These are phyloP conservation scores for Ascochyta koolunga DNA, from an alignment of 2,329 filamentous ascomycete genomes.

Conservation along the genomic window DNA sequence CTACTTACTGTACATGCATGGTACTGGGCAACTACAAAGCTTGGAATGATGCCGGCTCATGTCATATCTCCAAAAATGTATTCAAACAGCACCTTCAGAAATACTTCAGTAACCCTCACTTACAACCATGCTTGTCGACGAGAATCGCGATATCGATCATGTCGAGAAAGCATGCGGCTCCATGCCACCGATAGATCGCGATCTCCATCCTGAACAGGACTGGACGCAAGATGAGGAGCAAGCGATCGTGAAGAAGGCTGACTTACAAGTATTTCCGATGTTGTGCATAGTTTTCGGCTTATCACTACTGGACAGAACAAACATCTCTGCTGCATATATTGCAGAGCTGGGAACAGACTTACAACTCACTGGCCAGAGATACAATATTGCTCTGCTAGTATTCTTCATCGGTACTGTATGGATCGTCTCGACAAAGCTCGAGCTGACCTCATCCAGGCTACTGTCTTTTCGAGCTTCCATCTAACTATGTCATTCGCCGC, in stretches of 20 bases:
- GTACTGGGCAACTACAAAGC: background rate
- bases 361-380: slow-evolving; percentile 25
- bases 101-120: background rate
- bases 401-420: slow-evolving; percentile 33
- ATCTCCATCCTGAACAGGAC: slow-evolving; percentile 22
- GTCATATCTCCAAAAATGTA: no score
- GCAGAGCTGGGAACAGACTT: slow-evolving; percentile 26
- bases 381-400: slow-evolving; percentile 40
- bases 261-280: slow-evolving; percentile 42
- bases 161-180: slow-evolving; percentile 18
- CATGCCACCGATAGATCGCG: background rate
- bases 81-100: background rate
- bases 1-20: background rate
- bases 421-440: background rate
- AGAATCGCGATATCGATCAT: slow-evolving; percentile 20
- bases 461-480: slow-evolving; percentile 41
- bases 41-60: background rate
- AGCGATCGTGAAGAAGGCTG: slow-evolving; percentile 38
- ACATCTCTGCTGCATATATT: slow-evolving; percentile 33
- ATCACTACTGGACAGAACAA: slow-evolving; percentile 32
- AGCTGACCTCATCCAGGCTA: slow-evolving; percentile 23
- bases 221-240: slow-evolving; percentile 42
- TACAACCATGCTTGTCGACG: slow-evolving; percentile 8
- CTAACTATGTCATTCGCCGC: slow-evolving; percentile 39
- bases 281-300: slow-evolving; percentile 41